Evolutionary conservation across 1,284 basidiomycete species (phyloP).

Genomic region (Irpex sp.): DNA sequence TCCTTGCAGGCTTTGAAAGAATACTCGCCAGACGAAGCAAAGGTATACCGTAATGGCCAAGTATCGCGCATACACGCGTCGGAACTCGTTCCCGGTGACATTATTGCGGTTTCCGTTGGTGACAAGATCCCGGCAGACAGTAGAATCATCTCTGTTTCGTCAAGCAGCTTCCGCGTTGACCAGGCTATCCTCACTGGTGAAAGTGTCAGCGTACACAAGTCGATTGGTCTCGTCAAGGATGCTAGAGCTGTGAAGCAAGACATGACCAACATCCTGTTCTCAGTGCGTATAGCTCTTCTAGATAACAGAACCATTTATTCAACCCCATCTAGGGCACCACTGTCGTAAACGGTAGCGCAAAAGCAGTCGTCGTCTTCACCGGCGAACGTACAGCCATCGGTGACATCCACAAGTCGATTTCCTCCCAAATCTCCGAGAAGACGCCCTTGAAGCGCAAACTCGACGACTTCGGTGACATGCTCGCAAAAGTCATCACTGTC

Average conservation of each 20-base stretch:
- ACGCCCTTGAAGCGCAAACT: constrained; percentile 94
- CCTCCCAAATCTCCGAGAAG: constrained; percentile 86
- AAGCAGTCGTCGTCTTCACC: constrained; percentile 83
- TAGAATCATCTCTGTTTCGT: constrained; percentile 82
- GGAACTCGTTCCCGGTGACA: constrained; percentile 91
- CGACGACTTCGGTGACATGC: constrained; percentile 94
- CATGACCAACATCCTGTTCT: constrained; percentile 93
- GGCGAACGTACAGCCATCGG: constrained; percentile 89
- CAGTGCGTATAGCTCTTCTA: constrained; percentile 44
- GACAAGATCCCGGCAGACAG: constrained; percentile 95
- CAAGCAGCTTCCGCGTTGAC: constrained; percentile 89
- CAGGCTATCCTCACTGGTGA: constrained; percentile 96
- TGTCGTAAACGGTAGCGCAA: constrained; percentile 86
- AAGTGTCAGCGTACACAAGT: constrained; percentile 85
- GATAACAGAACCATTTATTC: background rate
- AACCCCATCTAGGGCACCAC: constrained; percentile 73
- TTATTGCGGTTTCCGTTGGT: constrained; percentile 86
- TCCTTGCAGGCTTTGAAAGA: constrained; percentile 79
- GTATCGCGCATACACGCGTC: constrained; percentile 77
- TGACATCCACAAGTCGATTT: constrained; percentile 92
- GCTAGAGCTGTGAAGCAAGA: constrained; percentile 88
- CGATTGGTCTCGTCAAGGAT: constrained; percentile 62
- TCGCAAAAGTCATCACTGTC: constrained; percentile 94
- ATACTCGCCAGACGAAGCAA: constrained; percentile 94
- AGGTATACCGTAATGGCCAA: constrained; percentile 76